Evolutionary conservation across 176 grass and related monocot genomes (phyloP).

Genomic region (Oryza meyeriana): DNA sequence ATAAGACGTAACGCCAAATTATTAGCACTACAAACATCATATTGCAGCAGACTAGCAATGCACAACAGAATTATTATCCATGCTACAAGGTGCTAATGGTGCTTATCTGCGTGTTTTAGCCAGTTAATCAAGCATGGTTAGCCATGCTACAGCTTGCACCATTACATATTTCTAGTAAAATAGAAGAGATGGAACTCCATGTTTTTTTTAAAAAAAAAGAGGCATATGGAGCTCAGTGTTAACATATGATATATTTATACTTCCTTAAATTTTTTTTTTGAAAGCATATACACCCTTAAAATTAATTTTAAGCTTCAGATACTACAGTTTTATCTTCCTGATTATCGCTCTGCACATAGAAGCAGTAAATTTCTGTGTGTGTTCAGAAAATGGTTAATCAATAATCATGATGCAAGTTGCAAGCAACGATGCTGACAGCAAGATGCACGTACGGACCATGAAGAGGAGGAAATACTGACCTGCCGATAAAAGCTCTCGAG

Average conservation of each 20-base stretch:
- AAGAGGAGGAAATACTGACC: conserved; percentile 38
- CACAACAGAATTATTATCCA: conserved; percentile 27
- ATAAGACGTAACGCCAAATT: conserved; percentile 14
- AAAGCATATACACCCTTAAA: neutral
- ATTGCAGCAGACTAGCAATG: neutral
- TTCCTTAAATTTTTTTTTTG: too few species aligned
- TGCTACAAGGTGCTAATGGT: conserved; percentile 40
- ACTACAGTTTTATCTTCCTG: neutral
- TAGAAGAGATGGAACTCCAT: neutral
- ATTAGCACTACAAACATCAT: conserved; percentile 13
- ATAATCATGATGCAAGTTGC: too few species aligned
- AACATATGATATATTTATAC: neutral
- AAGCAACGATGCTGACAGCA: neutral
- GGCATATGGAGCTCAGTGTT: neutral
- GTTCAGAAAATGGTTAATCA: neutral
- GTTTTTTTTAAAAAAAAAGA: neutral
- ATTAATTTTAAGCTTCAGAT: neutral
- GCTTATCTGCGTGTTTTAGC: conserved; percentile 29
- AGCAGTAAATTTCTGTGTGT: neutral
- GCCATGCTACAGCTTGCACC: neutral
- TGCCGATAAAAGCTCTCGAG: conserved; percentile 79
- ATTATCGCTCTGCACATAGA: neutral
- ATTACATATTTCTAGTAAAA: neutral
- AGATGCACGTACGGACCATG: neutral
- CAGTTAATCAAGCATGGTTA: conserved; percentile 14